Base-by-base conservation (phyloP, 176 grass and related monocot genomes). In the Secale cereale region DNA sequence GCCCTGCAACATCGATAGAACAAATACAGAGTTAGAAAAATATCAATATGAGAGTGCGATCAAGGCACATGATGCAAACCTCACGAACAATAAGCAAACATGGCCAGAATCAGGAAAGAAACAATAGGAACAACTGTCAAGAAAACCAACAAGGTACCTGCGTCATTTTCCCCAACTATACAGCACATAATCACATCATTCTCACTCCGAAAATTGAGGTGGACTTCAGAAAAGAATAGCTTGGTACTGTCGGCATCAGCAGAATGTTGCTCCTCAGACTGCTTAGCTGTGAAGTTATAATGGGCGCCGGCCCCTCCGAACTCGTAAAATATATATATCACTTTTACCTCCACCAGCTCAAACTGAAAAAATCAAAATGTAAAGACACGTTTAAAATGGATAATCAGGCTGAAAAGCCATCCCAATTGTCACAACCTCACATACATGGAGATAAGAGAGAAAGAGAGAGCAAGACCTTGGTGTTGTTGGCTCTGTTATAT, bases 271-370 rank as follows among this genome's bases (percentile, higher is more conserved):
- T 50, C 31, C 59, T 35, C 20, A 35, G 19, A 3, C 70, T 57
- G 54, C 54, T 75, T 83, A 17, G 81, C 82, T 25, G 57, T 84
- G 82, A 84, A 65, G 29, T 76, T 84, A 20, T 76, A 76, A 65
- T 84, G 71, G 17, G 26, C 65, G 1, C 40, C 32, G 23, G 28
- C 59, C 8, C 22, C 59, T 33, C 72, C 82, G 67, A 85, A 85
- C 82, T 77, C 40, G 8, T 37, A 85, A 66, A 85, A 85, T 6
- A 77, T 23, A 16, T 29, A 33, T 43, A 36, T 66, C n/a, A 52
- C 82, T 37, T n/a, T 64, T 67, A 67, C 48, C 43, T 57, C 19
- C 17, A 77, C 74, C 8, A 77, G 50, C 11, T 77, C 19, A 35
- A 32, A 33, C 48, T 77, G 48, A 32, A 77, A 43, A 10, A 13